phyloP scores from a whole-genome alignment of 148 eudicot genomes.

The Simmondsia chinensis region DNA sequence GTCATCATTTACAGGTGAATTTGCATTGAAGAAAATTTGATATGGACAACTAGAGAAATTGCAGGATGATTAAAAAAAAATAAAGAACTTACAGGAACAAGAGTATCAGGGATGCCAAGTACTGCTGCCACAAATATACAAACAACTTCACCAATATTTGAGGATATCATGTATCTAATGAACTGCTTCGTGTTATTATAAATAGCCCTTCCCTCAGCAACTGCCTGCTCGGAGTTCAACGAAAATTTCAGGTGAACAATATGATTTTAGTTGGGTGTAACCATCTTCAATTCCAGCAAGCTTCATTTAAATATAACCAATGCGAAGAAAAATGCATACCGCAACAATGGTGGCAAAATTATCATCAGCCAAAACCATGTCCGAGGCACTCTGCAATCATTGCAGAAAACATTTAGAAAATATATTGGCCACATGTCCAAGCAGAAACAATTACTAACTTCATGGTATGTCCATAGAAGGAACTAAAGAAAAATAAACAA shows the following conservation, averaged over 20 bases:
- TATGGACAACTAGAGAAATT: background rate
- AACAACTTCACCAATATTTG: slow-evolving; percentile 99
- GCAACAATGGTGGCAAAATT: slow-evolving; percentile 98
- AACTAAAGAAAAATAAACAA: too few relatives aligned
- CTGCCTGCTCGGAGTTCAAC: slow-evolving; percentile 56
- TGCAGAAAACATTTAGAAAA: background rate
- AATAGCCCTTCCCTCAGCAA: slow-evolving; percentile 99
- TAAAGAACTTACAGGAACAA: slow-evolving; percentile 95
- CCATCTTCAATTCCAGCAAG: background rate
- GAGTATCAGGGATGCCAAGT: slow-evolving; percentile 98
- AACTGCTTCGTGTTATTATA: slow-evolving; percentile 99
- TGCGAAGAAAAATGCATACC: slow-evolving; percentile 36
- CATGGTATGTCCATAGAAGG: too few relatives aligned
- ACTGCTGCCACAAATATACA: slow-evolving; percentile 99
- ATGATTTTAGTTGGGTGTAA: background rate
- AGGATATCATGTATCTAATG: slow-evolving; percentile 99
- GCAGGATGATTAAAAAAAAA: too few relatives aligned
- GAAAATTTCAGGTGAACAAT: too few relatives aligned
- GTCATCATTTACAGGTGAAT: too few relatives aligned
- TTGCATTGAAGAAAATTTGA: background rate
- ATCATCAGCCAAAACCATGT: slow-evolving; percentile 99
- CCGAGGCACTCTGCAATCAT: slow-evolving; percentile 94
- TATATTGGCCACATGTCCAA: too few relatives aligned
- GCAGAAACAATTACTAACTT: too few relatives aligned
- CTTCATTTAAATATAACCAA: too few relatives aligned